Evolutionary conservation across 202 grass and related monocot genomes (phyloP).

Genomic region (Schoenoplectus tabernaemontani): DNA sequence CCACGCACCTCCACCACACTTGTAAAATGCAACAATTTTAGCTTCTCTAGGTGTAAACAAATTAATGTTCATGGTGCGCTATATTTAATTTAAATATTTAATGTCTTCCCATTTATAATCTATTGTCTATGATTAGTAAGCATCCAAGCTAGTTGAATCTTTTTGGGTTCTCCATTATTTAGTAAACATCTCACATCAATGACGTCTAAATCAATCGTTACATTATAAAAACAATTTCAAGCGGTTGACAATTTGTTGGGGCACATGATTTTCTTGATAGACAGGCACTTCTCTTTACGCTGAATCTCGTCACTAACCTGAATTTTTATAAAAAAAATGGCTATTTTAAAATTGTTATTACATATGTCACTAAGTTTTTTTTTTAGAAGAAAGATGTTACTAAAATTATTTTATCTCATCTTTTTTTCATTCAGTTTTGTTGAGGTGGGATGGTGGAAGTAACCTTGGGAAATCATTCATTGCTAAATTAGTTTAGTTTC

Average conservation of each 20-base stretch:
- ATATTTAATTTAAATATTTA: neutral
- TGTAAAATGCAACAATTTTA: neutral
- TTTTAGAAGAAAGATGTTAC: neutral
- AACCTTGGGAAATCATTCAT: neutral
- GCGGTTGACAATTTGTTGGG: neutral
- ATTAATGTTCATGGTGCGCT: neutral
- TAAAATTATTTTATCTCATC: neutral
- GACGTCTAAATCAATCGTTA: neutral
- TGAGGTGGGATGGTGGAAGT: neutral
- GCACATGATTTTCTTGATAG: neutral
- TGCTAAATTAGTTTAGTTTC: neutral
- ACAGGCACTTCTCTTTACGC: neutral
- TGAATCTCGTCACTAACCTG: neutral
- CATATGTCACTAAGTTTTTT: neutral
- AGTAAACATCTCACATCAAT: neutral
- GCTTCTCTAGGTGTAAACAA: neutral
- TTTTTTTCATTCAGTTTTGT: neutral
- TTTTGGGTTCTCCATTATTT: neutral
- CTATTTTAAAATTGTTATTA: neutral
- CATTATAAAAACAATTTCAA: neutral
- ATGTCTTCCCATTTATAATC: neutral
- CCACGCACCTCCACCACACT: no score
- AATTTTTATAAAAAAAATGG: neutral
- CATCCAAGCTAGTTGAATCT: neutral
- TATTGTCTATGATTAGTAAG: neutral